Percentiles rank a stretch among this genome's conserved stretches.
Evolutionary conservation across 2,329 filamentous ascomycete genomes (phyloP).

Genomic region (Aspergillus pseudonomiae): DNA sequence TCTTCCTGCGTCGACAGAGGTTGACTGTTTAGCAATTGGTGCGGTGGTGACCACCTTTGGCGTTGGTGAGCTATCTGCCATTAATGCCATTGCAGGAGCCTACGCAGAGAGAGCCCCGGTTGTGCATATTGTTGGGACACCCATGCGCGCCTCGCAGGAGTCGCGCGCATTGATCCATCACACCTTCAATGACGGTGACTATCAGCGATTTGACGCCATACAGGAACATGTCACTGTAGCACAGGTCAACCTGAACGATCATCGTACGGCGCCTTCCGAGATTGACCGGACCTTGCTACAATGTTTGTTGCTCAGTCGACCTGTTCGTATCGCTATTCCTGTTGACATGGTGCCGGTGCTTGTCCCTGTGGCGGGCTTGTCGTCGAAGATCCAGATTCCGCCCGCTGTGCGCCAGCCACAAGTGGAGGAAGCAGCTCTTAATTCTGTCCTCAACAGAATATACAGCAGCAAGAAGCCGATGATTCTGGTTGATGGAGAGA

Average conservation of each 20-base stretch:
- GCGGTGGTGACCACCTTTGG: background rate
- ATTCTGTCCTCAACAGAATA: background rate
- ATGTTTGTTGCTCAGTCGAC: background rate
- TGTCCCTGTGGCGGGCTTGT: background rate
- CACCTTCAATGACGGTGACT: constrained; percentile 52
- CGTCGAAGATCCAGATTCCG: background rate
- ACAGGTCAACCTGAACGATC: background rate
- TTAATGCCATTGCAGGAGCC: constrained; percentile 10
- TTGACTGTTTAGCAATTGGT: background rate
- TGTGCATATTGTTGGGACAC: constrained; percentile 62
- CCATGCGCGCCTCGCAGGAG: constrained; percentile 49
- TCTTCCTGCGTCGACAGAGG: background rate
- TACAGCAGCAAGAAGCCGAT: background rate
- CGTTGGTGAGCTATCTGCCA: background rate
- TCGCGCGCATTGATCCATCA: constrained; percentile 60
- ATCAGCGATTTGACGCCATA: constrained; percentile 1
- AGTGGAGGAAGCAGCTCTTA: background rate
- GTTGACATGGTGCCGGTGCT: background rate
- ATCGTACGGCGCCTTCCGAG: background rate
- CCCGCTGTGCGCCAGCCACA: background rate
- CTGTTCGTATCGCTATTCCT: background rate
- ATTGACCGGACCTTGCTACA: background rate
- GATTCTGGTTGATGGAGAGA: background rate
- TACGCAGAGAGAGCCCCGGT: constrained; percentile 74
- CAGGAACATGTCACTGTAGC: background rate